Percentiles rank a stretch among this genome's conserved stretches.
Evolutionary conservation across 2,329 filamentous ascomycete genomes (phyloP).

Genomic region (Fusarium poae): DNA sequence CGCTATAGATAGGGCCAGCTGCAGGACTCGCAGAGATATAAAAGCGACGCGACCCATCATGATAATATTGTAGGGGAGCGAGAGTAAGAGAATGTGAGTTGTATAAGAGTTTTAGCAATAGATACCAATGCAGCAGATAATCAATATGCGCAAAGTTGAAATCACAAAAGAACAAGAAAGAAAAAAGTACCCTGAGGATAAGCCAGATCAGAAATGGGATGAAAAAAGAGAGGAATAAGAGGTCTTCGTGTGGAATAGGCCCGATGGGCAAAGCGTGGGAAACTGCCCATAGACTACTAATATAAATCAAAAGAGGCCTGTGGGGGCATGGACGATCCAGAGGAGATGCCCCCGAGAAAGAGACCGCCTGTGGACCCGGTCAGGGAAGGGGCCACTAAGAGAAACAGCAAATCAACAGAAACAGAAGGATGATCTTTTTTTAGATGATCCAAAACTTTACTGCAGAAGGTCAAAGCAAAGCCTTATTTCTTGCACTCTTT

Average conservation of each 20-base stretch:
- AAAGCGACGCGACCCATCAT: constrained; percentile 40
- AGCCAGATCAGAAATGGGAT: constrained; percentile 8
- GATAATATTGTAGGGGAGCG: constrained; percentile 15
- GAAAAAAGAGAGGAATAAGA: constrained; percentile 21
- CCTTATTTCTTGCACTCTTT: neutral
- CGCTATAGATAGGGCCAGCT: constrained; percentile 42
- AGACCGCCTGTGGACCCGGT: constrained; percentile 44
- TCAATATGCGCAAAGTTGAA: constrained; percentile 3
- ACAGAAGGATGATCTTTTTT: constrained; percentile 35
- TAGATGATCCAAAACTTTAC: constrained; percentile 34
- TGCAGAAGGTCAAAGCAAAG: neutral
- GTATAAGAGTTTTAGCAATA: neutral
- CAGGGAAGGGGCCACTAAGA: constrained; percentile 30
- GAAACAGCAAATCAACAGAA: neutral
- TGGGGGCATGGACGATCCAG: constrained; percentile 45
- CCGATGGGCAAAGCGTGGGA: constrained; percentile 40
- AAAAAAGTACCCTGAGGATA: neutral
- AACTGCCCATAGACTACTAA: constrained; percentile 35
- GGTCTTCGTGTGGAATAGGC: constrained; percentile 23
- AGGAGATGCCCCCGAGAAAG: constrained; percentile 43
- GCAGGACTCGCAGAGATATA: constrained; percentile 42
- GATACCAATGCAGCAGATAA: constrained; percentile 1
- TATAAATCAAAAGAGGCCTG: constrained; percentile 43
- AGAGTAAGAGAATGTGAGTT: constrained; percentile 8
- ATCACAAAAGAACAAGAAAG: neutral